Evolutionary conservation across 2,329 filamentous ascomycete genomes (phyloP), one percentile per base, ranked within the genome.

Genomic region (Sclerotinia glacialis): DNA sequence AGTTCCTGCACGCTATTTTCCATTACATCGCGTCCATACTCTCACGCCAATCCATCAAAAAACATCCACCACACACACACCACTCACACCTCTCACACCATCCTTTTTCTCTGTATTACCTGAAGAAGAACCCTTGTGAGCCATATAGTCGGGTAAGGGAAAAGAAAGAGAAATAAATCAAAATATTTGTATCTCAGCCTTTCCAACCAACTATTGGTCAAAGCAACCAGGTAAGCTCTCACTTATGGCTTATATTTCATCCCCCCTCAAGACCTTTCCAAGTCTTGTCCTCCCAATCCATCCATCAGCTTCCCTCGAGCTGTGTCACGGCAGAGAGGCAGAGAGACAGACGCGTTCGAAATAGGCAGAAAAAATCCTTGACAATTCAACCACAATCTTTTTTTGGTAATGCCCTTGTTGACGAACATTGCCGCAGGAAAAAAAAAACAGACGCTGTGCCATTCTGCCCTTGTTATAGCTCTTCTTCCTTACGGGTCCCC

Each of bases 381-480:
- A 65, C 23, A 50, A 50, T 46, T 49, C 52, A 42, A 7, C 11
- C 54, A 49, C 47, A 6, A n/a, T 26, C 55, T 18, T 65, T 60
- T 42, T 52, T 60, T 47, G 64, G 47, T 42, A 50, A 50, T 26
- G 56, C 64, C 64, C 64, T 65, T 60, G 64, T 65, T 65, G n/a
- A 65, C 64, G 37, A 65, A 59, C 63, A 58, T 49, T 65, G 52
- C 52, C 63, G 63, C 53, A 65, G 63, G 62, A 60, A 60, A 60
- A 49, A 64, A 59, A 42, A 50, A 52, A 42, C 54, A 52, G 64
- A 66, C 64, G 64, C 56, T 66, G 64, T 66, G 64, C 40, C 49
- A 62, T 66, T 46, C 21, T 66, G 55, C 64, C 56, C 64, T 63
- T 61, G 56, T 66, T 62, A 14, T 47, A 62, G 47, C 49, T 37